phyloP scores from a whole-genome alignment of 2,329 filamentous ascomycete genomes.

The Colletotrichum salicis region DNA sequence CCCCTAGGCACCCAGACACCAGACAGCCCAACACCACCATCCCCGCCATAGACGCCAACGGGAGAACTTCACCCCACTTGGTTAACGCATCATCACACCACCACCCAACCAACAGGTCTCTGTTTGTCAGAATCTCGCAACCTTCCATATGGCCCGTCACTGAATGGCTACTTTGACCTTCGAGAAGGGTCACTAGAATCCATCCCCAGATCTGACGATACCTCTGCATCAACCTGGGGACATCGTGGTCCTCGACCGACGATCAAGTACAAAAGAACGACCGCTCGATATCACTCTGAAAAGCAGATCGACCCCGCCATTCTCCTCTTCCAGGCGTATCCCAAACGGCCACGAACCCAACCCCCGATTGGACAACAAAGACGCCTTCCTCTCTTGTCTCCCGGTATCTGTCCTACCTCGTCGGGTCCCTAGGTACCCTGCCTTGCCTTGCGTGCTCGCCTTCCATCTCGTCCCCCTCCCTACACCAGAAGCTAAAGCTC shows the following conservation, averaged over 20 bases:
- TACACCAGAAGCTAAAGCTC: neutral
- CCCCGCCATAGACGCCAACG: conserved; percentile 13
- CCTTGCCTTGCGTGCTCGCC: neutral
- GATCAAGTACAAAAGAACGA: conserved; percentile 16
- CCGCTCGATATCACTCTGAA: conserved; percentile 12
- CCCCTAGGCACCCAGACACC: neutral
- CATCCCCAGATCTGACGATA: conserved; percentile 25
- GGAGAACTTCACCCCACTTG: conserved; percentile 35
- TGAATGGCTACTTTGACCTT: conserved; percentile 27
- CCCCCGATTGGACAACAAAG: neutral
- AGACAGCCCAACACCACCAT: neutral
- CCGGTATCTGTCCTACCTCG: neutral
- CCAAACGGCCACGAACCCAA: neutral
- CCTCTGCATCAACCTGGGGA: conserved; percentile 8
- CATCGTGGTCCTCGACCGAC: conserved; percentile 3
- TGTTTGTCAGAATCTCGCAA: conserved; percentile 37
- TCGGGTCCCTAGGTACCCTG: neutral
- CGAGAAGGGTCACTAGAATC: conserved; percentile 23
- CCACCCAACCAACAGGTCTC: conserved; percentile 35
- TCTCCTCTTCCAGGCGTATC: conserved; percentile 1
- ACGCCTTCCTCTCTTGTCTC: neutral
- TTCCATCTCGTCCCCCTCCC: neutral
- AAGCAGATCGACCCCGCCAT: conserved; percentile 32
- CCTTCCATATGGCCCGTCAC: conserved; percentile 20
- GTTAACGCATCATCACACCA: conserved; percentile 35